phyloP scores from a whole-genome alignment of 176 grass and related monocot genomes.

The Poa annua region DNA sequence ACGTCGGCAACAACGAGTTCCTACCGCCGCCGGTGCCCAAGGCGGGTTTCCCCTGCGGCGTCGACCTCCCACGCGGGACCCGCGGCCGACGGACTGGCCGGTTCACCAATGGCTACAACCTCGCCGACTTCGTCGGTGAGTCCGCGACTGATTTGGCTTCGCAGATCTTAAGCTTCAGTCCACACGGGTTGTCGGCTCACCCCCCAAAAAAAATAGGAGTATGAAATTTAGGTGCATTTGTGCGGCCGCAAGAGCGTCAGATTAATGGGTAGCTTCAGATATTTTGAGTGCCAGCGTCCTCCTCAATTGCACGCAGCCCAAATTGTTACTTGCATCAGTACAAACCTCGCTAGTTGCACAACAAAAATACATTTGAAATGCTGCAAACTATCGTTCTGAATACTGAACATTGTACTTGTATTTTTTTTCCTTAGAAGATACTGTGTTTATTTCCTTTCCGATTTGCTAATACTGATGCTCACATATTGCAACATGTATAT shows the following conservation, averaged over 20 bases:
- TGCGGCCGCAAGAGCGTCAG: too few relatives aligned
- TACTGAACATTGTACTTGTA: background rate
- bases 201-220: too few relatives aligned
- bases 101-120: constrained; percentile 54
- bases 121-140: constrained; percentile 57
- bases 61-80: constrained; percentile 26
- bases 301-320: background rate
- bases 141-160: background rate
- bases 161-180: background rate
- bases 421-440: background rate
- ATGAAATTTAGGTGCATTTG: too few relatives aligned
- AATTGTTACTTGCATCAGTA: background rate
- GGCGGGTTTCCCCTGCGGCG: constrained; percentile 40
- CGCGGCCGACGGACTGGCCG: constrained; percentile 20
- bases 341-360: background rate
- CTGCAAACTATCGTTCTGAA: background rate
- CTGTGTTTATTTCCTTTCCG: background rate
- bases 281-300: background rate
- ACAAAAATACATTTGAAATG: background rate
- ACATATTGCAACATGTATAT: background rate
- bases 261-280: background rate
- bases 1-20: constrained; percentile 59
- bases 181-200: too few relatives aligned
- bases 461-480: background rate
- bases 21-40: constrained; percentile 44